Conservation (phyloP, 768 basidiomycete species). For the Russula ochroleuca region DNA sequence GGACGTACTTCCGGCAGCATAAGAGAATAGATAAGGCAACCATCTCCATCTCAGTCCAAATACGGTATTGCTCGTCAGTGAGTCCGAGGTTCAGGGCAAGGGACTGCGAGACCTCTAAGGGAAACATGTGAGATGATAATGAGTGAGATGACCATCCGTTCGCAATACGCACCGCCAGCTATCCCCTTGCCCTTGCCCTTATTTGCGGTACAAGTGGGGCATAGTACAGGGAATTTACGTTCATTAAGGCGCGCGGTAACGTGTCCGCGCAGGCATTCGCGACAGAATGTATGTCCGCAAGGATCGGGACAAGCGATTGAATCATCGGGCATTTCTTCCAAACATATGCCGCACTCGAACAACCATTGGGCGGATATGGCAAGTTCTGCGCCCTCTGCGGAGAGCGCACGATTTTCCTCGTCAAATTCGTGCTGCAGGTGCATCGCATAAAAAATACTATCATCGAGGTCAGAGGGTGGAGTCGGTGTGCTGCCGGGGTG, state of each 20-base stretch:
- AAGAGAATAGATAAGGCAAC: conserved; percentile 41
- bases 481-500: not conserved
- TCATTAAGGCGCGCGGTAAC: conserved; percentile 47
- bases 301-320: conserved; percentile 39
- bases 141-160: not conserved
- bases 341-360: conserved; percentile 55
- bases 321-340: conserved; percentile 46
- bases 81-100: conserved; percentile 48
- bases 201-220: conserved; percentile 50
- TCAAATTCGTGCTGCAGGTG: conserved; percentile 40
- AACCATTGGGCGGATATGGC: conserved; percentile 31
- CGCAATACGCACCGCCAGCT: conserved; percentile 35
- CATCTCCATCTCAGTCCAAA: conserved; percentile 47
- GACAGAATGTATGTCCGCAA: conserved; percentile 54
- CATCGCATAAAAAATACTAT: conserved; percentile 30
- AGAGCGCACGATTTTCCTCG: conserved; percentile 40
- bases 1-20: conserved; percentile 39
- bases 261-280: conserved; percentile 46
- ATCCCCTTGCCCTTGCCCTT: conserved; percentile 25
- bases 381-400: conserved; percentile 37
- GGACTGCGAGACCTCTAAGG: conserved; percentile 39
- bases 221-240: conserved; percentile 54
- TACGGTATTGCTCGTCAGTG: conserved; percentile 38
- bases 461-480: conserved; percentile 25
- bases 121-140: not conserved